A percentile compares a stretch with the other conserved stretches of the same genome.
Evolutionary conservation across 192 early-diverging fungal species (phyloP).

Genomic region (Dimargaris xerosporica): DNA sequence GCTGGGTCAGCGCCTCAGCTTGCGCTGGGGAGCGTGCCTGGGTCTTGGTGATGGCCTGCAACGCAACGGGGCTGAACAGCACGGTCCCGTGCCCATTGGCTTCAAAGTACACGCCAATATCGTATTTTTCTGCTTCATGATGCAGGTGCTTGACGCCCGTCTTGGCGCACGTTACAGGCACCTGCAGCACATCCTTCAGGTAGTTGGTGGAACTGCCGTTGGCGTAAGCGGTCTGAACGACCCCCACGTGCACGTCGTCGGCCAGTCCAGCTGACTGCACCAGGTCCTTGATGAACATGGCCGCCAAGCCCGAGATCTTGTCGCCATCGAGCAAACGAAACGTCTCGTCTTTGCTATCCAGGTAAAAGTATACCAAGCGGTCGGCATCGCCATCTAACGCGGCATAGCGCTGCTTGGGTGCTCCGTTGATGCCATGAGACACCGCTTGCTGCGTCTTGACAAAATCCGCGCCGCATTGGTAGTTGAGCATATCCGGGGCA

Average conservation of each 20-base stretch:
- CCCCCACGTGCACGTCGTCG: slow-evolving; percentile 71
- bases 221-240: slow-evolving; percentile 98
- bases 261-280: slow-evolving; percentile 65
- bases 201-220: slow-evolving; percentile 94
- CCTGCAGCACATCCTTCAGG: slow-evolving; percentile 73
- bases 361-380: slow-evolving; percentile 92
- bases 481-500: slow-evolving; percentile 65
- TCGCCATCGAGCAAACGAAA: slow-evolving; percentile 97
- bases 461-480: slow-evolving; percentile 90
- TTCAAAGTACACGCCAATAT: slow-evolving; percentile 99
- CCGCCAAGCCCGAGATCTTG: slow-evolving; percentile 92
- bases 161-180: slow-evolving; percentile 87
- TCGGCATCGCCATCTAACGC: slow-evolving; percentile 99
- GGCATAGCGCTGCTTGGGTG: slow-evolving; percentile 54
- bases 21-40: slow-evolving; percentile 50
- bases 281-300: slow-evolving; percentile 84
- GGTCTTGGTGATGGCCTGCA: slow-evolving; percentile 35
- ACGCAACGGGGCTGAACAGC: slow-evolving; percentile 70
- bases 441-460: slow-evolving; percentile 82
- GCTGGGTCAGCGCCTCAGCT: slow-evolving; percentile 56
- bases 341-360: slow-evolving; percentile 45
- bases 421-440: slow-evolving; percentile 52
- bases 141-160: slow-evolving; percentile 99
- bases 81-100: slow-evolving; percentile 99
- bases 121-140: slow-evolving; percentile 93